phyloP scores from a whole-genome alignment of 1,139 yeast species.

The Scheffersomyces titani region DNA sequence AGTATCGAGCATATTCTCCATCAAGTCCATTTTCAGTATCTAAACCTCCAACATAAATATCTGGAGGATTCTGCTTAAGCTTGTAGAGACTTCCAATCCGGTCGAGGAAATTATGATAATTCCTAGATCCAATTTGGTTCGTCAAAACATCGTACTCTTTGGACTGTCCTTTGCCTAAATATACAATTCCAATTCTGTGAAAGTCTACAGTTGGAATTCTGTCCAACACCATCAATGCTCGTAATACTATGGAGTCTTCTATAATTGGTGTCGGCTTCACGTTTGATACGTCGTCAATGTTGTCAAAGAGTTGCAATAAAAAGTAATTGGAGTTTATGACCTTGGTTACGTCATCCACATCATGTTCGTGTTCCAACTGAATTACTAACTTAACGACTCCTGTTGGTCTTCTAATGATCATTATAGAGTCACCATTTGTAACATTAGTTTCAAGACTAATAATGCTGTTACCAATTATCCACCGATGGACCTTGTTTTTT shows the following conservation, averaged over 20 bases:
- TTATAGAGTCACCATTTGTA: constrained; percentile 52
- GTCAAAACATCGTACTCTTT: constrained; percentile 64
- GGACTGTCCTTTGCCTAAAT: constrained; percentile 68
- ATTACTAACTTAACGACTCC: constrained; percentile 56
- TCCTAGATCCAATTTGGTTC: constrained; percentile 64
- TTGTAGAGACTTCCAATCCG: constrained; percentile 60
- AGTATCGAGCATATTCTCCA: constrained; percentile 74
- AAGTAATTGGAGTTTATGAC: constrained; percentile 27
- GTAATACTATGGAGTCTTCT: constrained; percentile 49
- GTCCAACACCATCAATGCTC: constrained; percentile 70
- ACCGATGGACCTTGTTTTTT: constrained; percentile 39
- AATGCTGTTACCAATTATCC: constrained; percentile 66
- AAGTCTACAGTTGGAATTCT: constrained; percentile 77
- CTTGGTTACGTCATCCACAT: background rate
- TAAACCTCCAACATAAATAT: constrained; percentile 76
- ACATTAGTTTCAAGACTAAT: constrained; percentile 58
- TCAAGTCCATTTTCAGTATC: constrained; percentile 69
- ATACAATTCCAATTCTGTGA: constrained; percentile 77
- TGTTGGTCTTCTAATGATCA: constrained; percentile 66
- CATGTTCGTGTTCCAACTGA: constrained; percentile 30
- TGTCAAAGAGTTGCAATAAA: constrained; percentile 34
- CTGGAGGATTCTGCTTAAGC: constrained; percentile 50
- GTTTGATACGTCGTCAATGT: constrained; percentile 16
- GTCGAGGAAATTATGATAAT: constrained; percentile 59
- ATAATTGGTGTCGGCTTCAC: constrained; percentile 39